Conservation (phyloP, 768 basidiomycete genomes). For the Hypholoma sublateritium region DNA sequence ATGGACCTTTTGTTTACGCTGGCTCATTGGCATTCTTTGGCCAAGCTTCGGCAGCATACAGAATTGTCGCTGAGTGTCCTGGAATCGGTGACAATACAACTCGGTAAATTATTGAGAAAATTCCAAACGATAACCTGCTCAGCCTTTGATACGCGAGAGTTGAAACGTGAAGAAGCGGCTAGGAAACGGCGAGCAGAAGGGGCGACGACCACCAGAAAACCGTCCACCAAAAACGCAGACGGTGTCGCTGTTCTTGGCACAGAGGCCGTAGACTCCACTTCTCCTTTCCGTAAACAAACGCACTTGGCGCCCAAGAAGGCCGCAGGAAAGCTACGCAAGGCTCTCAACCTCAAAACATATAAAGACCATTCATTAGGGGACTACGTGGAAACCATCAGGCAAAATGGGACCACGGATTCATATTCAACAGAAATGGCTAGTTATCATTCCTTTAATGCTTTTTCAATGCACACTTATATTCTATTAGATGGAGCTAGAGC, state of each 20-base stretch:
- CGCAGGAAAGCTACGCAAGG: no score
- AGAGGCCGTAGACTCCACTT: no score
- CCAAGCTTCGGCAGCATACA: slow-evolving; percentile 33
- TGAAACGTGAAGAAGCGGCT: slow-evolving; percentile 19
- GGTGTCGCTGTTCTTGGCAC: no score
- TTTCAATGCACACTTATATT: no score
- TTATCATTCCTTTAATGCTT: not conserved
- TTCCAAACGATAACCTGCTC: slow-evolving; percentile 19
- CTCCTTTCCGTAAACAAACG: no score
- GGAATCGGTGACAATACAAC: slow-evolving; percentile 22
- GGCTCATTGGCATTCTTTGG: slow-evolving; percentile 33
- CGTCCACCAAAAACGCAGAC: not conserved
- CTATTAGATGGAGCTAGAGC: no score
- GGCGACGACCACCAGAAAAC: not conserved
- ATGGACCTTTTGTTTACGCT: slow-evolving; percentile 27
- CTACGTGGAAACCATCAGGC: not conserved
- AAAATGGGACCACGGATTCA: not conserved
- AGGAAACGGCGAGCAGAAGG: not conserved
- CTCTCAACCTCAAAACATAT: not conserved
- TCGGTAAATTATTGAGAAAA: slow-evolving; percentile 21
- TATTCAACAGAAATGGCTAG: not conserved
- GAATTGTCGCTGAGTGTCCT: slow-evolving; percentile 29
- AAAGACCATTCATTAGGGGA: not conserved
- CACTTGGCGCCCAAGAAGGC: no score
- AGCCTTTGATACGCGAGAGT: slow-evolving; percentile 13